phyloP scores from a whole-genome alignment of 75 land plant species.

The Isoetes taiwanensis region DNA sequence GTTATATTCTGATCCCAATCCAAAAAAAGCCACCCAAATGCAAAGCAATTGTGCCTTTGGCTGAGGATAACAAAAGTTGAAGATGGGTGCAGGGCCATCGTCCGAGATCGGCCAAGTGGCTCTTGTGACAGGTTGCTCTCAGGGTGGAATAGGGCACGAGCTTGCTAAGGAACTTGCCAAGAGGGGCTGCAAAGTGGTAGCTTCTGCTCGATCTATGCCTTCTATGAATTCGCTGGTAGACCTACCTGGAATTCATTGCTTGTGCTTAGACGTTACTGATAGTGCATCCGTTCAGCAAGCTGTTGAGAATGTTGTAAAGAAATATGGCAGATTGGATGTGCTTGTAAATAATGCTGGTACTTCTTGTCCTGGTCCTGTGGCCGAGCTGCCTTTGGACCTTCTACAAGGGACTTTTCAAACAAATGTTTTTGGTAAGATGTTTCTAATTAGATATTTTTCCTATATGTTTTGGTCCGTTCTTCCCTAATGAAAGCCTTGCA shows the following conservation, averaged over 20 bases:
- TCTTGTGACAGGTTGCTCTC: constrained; percentile 3
- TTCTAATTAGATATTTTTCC: no score
- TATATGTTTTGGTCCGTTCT: no score
- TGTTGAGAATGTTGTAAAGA: not conserved
- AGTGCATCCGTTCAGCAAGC: not conserved
- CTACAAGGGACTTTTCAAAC: not conserved
- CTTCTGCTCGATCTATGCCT: not conserved
- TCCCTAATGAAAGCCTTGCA: no score
- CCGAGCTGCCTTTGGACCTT: not conserved
- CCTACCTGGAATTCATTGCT: no score
- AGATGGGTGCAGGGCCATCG: no score
- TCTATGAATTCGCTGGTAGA: no score
- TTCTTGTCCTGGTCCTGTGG: not conserved
- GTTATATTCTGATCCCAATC: no score
- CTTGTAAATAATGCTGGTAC: constrained; percentile 1
- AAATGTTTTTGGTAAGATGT: constrained; percentile 1
- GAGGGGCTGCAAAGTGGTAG: not conserved
- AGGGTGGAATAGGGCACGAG: not conserved
- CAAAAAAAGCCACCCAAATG: no score
- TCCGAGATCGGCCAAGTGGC: no score
- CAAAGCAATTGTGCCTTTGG: no score
- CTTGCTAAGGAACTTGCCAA: not conserved
- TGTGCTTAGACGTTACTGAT: no score
- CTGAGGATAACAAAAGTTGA: no score
- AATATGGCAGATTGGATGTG: not conserved